A percentile compares a stretch with the other conserved stretches of the same genome.
phyloP scores from a whole-genome alignment of 495 filamentous ascomycete species.

The Terfezia claveryi region DNA sequence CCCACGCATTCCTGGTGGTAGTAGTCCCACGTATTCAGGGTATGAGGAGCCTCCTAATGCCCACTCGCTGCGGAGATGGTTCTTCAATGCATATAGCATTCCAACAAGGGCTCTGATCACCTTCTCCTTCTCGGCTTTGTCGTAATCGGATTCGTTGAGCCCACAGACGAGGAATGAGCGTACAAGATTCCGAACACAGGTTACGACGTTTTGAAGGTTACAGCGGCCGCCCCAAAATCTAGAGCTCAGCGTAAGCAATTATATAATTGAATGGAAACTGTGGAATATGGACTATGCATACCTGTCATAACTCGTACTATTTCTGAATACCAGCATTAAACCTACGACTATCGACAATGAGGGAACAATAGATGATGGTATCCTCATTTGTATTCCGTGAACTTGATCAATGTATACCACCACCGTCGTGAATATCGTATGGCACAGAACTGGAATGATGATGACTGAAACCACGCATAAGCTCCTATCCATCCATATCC shows the following conservation, averaged over 20 bases:
- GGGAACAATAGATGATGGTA: slow-evolving; percentile 48
- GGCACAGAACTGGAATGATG: slow-evolving; percentile 37
- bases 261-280: background rate
- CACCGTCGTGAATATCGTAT: slow-evolving; percentile 39
- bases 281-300: slow-evolving; percentile 20
- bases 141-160: slow-evolving; percentile 28
- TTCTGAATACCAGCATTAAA: slow-evolving; percentile 62
- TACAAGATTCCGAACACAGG: slow-evolving; percentile 39
- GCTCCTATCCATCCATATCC: no score
- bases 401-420: slow-evolving; percentile 41
- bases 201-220: slow-evolving; percentile 34
- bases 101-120: slow-evolving; percentile 33
- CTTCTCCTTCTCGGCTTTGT: slow-evolving; percentile 28
- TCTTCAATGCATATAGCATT: slow-evolving; percentile 53
- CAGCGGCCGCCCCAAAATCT: slow-evolving; percentile 39
- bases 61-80: slow-evolving; percentile 55
- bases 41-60: slow-evolving; percentile 28
- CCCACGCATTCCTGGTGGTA: slow-evolving; percentile 36
- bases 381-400: slow-evolving; percentile 31
- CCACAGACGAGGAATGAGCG: slow-evolving; percentile 32
- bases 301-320: slow-evolving; percentile 46
- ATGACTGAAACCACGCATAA: slow-evolving; percentile 23
- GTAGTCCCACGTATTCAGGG: slow-evolving; percentile 36
- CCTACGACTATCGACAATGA: slow-evolving; percentile 62
- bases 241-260: background rate